These are phyloP conservation scores for Guadua angustifolia DNA, from an alignment of 176 grass and related monocot species.

Conservation along the genomic window DNA sequence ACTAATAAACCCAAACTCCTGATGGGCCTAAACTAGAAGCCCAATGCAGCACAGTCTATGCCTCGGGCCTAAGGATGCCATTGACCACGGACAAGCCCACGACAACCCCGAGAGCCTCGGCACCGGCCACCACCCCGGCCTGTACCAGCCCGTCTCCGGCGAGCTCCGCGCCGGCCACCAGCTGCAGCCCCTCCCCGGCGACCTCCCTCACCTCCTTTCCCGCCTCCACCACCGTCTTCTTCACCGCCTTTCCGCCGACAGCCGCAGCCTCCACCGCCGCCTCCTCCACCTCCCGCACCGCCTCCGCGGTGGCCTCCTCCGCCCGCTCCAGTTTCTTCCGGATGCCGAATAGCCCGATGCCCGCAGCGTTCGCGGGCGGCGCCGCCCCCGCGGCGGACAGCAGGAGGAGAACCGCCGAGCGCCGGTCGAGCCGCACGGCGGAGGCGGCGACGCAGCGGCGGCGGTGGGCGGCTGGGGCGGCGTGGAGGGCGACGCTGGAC, in stretches of 20 bases:
- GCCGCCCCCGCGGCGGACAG: slow-evolving; percentile 44
- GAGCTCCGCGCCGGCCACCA: slow-evolving; percentile 50
- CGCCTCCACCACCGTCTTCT: slow-evolving; percentile 36
- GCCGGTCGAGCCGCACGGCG: slow-evolving; percentile 47
- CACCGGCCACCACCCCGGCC: slow-evolving; percentile 73
- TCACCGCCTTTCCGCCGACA: slow-evolving; percentile 54
- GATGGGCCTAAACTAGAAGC: not conserved
- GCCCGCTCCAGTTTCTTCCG: slow-evolving; percentile 72
- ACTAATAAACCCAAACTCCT: slow-evolving; percentile 1
- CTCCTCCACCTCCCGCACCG: slow-evolving; percentile 56
- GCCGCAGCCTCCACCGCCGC: slow-evolving; percentile 60
- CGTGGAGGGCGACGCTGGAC: slow-evolving; percentile 46
- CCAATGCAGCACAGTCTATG: not conserved
- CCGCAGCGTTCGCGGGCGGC: slow-evolving; percentile 46
- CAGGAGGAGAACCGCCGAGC: slow-evolving; percentile 66
- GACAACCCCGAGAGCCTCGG: slow-evolving; percentile 76
- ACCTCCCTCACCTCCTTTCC: slow-evolving; percentile 43
- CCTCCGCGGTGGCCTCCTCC: slow-evolving; percentile 58
- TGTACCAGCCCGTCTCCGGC: slow-evolving; percentile 74
- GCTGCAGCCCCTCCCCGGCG: slow-evolving; percentile 48
- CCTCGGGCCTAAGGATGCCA: slow-evolving; percentile 71
- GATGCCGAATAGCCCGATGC: slow-evolving; percentile 84
- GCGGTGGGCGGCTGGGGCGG: not conserved
- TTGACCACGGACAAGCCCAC: slow-evolving; percentile 79
- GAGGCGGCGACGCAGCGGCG: slow-evolving; percentile 23